Evolutionary conservation across 2,329 filamentous ascomycete species (phyloP), one percentile per base, ranked within the genome.

Genomic region (Zymoseptoria ardabiliae): DNA sequence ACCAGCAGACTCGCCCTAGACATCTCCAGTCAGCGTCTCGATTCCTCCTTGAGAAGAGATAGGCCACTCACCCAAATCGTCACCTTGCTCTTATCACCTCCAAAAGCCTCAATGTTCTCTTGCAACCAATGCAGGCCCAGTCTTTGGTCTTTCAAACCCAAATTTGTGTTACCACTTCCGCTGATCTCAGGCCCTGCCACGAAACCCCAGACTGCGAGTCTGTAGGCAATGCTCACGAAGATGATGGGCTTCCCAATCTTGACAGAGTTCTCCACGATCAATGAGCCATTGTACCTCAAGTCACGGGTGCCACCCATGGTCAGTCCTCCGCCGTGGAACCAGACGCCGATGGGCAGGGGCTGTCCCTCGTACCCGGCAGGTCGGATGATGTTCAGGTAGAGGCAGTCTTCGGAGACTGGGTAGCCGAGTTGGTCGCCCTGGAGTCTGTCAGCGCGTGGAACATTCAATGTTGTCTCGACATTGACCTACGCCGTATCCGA

Each of bases 201-300:
- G 72, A 93, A 91, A 0, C 89, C 89, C 68, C 90, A 80, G 4
- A 83, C 81, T 2, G 85, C 84, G 54, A 89, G 78, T 9, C 87
- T 80, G 71, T 89, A 85, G 72, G 82, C 83, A 69, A 86, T 81
- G 69, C 78, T 82, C 55, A 87, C 78, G 35, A 77, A 82, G 50
- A 89, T 75, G 55, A 88, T 73, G 9, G 80, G 80, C 51, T 74
- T 77, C 50, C 75, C 75, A 50, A 75, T 73, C 50, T 68, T 68
- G 22, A 74, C 69, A 13, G 71, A 70, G 54, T 78, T 75, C 56
- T 79, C 70, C 6, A 88, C 82, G 53, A 87, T 79, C 60, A 80
- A 82, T 13, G 81, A 82, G 59, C 85, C 74, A 66, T 88, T 88
- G 69, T 88, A 88, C 57, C 84, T 79, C 4, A 79, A 75, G 61